phyloP scores from a whole-genome alignment of 371 early-diverging fungal species.

The Mucor racemosus region DNA sequence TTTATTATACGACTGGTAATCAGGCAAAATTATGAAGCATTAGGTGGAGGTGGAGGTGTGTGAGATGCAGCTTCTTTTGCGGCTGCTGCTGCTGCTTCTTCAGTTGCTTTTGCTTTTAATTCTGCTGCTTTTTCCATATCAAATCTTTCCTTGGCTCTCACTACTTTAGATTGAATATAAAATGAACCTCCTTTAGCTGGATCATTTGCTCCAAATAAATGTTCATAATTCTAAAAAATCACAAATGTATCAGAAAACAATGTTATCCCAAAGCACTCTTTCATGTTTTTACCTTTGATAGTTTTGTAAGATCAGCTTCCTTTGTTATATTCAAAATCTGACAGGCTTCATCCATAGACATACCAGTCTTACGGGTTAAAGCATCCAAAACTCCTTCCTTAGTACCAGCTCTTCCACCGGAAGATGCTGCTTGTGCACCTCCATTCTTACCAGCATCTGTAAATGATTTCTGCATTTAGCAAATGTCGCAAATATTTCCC shows the following conservation, averaged over 20 bases:
- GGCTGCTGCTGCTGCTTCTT: constrained; percentile 34
- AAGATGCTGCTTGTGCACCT: constrained; percentile 57
- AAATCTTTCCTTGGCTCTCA: constrained; percentile 91
- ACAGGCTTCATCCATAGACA: constrained; percentile 91
- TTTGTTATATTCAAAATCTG: constrained; percentile 91
- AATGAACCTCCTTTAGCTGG: constrained; percentile 87
- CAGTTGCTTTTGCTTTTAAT: constrained; percentile 40
- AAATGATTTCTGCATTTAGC: background rate
- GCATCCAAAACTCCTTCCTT: constrained; percentile 70
- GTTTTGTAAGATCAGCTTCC: constrained; percentile 71
- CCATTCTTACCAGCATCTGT: constrained; percentile 69
- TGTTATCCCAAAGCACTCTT: background rate
- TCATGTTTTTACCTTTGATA: constrained; percentile 62
- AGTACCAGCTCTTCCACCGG: constrained; percentile 40
- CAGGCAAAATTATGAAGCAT: background rate
- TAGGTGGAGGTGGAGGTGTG: constrained; percentile 26
- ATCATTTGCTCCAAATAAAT: constrained; percentile 89
- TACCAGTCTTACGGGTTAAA: constrained; percentile 81
- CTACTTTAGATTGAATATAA: constrained; percentile 94
- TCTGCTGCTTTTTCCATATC: constrained; percentile 83
- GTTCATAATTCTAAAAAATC: constrained; percentile 78
- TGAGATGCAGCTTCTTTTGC: constrained; percentile 25
- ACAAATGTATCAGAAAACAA: background rate
- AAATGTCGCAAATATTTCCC: background rate
- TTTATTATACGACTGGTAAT: constrained; percentile 1